Evolutionary conservation across 805 yeast genomes (phyloP), one percentile per base, ranked within the genome.

Genomic region (Candida awuae): DNA sequence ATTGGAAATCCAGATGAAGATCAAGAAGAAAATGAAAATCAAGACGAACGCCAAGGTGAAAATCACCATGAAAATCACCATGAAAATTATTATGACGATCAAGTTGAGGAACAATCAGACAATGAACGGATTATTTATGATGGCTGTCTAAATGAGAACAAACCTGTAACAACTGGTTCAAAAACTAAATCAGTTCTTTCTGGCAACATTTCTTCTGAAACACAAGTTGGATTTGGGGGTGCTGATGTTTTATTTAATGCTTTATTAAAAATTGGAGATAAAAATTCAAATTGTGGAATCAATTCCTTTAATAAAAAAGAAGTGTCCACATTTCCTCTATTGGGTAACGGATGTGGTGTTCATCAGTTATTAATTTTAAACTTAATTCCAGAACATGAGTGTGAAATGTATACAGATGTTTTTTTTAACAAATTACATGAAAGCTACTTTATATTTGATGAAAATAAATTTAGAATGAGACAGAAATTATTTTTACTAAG

Each of bases 391-490:
- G 17, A 19, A 31, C 49, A 48, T 3, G 61, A 58, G 32, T 60
- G 63, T 6, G 54, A 53, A 33, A 34, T 39, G 26, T 58, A 60
- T 35, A 53, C 61, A 3, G 53, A 56, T 8, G 44, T 49, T 9
- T 66, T 66, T 47, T 64, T 66, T 45, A 38, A 46, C 8, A 51
- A 56, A 27, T 48, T 65, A 10, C 68, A 65, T 43, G 65, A 61
- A 1, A 55, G 59, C 35, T 56, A 56, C 43, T 58, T 55, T 43
- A 49, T 62, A n/a, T 61, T 66, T 43, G 58, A 53, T 33, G 61
- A 61, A 37, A 37, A 35, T 2, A 42, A 44, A 14, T 61, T 62
- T 39, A 39, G 54, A 21, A 21, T 28, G 9, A 45, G 50, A 14
- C 59, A 63, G 42, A 52, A 53, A 6, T 29, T 46, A 12, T 62